phyloP scores from a whole-genome alignment of 2,329 filamentous ascomycete species.

The Ascochyta pisi region DNA sequence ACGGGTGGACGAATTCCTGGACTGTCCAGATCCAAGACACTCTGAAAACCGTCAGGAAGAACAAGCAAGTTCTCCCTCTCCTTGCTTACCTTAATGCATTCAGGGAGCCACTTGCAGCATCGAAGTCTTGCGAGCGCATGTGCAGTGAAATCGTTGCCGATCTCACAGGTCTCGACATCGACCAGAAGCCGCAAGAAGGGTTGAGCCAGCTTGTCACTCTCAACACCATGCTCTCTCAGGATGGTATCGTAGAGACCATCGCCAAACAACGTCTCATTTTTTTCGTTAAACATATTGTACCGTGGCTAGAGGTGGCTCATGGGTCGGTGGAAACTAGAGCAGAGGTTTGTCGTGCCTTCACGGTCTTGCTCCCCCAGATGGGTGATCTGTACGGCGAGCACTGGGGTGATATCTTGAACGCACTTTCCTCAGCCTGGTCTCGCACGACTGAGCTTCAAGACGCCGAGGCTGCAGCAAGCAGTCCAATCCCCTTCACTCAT shows the following conservation, averaged over 20 bases:
- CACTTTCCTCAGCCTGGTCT: conserved; percentile 48
- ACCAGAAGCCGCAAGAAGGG: conserved; percentile 52
- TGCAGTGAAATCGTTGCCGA: conserved; percentile 68
- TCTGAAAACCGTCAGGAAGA: conserved; percentile 41
- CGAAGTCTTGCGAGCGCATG: conserved; percentile 57
- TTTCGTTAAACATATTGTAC: conserved; percentile 77
- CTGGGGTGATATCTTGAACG: conserved; percentile 66
- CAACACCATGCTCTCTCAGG: conserved; percentile 61
- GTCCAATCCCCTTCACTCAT: conserved; percentile 65
- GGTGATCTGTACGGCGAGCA: conserved; percentile 86
- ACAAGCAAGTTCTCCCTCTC: conserved; percentile 54
- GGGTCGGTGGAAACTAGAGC: conserved; percentile 60
- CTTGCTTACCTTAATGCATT: conserved; percentile 58
- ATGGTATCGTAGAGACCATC: conserved; percentile 57
- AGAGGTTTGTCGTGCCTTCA: conserved; percentile 62
- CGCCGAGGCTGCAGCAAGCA: conserved; percentile 29
- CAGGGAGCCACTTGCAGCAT: conserved; percentile 57
- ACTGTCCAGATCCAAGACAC: conserved; percentile 46
- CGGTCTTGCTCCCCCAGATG: conserved; percentile 72
- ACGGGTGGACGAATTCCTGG: conserved; percentile 49
- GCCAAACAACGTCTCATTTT: conserved; percentile 76
- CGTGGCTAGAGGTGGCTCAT: conserved; percentile 67
- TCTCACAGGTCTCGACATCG: conserved; percentile 61
- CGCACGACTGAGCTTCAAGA: conserved; percentile 33
- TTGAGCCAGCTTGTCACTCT: conserved; percentile 60